phyloP scores from a whole-genome alignment of 352 stramenopile genomes.

The Phytophthora fragariae region DNA sequence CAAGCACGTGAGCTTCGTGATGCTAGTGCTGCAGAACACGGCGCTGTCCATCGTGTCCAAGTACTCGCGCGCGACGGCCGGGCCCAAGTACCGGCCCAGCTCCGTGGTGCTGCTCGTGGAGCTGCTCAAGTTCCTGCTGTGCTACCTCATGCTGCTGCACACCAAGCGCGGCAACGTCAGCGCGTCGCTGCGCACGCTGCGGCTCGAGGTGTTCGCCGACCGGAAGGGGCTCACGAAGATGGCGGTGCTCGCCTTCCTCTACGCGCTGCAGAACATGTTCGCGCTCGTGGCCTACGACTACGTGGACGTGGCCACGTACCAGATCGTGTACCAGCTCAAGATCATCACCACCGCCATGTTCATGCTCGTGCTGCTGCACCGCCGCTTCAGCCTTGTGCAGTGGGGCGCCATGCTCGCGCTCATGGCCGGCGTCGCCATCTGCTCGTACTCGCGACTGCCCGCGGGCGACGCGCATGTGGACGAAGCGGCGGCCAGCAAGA shows the following conservation, averaged over 20 bases:
- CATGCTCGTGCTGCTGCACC: slow-evolving; percentile 89
- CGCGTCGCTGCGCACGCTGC: slow-evolving; percentile 66
- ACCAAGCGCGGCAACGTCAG: slow-evolving; percentile 66
- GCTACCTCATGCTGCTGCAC: slow-evolving; percentile 75
- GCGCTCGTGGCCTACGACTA: slow-evolving; percentile 90
- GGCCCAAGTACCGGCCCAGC: slow-evolving; percentile 85
- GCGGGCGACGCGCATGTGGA: slow-evolving; percentile 27
- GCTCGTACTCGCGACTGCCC: slow-evolving; percentile 81
- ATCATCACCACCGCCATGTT: slow-evolving; percentile 92
- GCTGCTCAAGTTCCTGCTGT: slow-evolving; percentile 84
- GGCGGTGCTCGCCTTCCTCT: slow-evolving; percentile 85
- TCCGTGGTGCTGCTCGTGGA: slow-evolving; percentile 87
- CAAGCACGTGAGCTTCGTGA: slow-evolving; percentile 85
- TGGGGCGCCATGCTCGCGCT: slow-evolving; percentile 88
- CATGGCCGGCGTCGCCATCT: slow-evolving; percentile 87
- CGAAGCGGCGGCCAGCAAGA: slow-evolving; percentile 50
- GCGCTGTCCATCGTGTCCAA: slow-evolving; percentile 89
- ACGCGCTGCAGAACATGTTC: slow-evolving; percentile 90
- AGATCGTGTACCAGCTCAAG: slow-evolving; percentile 93
- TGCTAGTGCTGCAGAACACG: slow-evolving; percentile 90
- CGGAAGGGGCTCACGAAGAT: slow-evolving; percentile 85
- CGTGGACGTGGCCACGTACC: slow-evolving; percentile 90
- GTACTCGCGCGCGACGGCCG: slow-evolving; percentile 74
- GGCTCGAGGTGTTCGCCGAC: slow-evolving; percentile 84
- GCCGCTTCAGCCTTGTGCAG: slow-evolving; percentile 83